phyloP scores from a whole-genome alignment of 208 protist genomes.

The Polymyxa betae region DNA sequence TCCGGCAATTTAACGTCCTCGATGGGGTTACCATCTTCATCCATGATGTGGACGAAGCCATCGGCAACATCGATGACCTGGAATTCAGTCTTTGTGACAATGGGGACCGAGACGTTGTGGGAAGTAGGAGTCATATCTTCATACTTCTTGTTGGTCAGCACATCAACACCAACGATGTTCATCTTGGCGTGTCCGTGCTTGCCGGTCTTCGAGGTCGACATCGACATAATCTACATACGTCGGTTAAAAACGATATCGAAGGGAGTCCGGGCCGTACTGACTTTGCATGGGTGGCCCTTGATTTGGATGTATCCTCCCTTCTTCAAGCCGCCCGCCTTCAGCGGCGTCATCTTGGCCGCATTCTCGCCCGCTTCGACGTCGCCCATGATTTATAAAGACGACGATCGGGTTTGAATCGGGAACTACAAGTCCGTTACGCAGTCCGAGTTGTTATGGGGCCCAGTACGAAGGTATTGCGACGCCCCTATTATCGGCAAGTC shows the following conservation, averaged over 20 bases:
- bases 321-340: constrained; percentile 54
- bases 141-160: constrained; percentile 97
- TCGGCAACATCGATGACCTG: constrained; percentile 87
- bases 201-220: constrained; percentile 96
- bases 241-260: not conserved
- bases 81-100: constrained; percentile 91
- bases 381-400: too few species aligned
- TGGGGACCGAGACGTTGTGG: constrained; percentile 93
- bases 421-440: too few species aligned
- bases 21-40: constrained; percentile 86
- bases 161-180: constrained; percentile 92
- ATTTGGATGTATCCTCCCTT: constrained; percentile 81
- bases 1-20: constrained; percentile 91
- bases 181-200: constrained; percentile 99
- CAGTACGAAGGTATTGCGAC: too few species aligned
- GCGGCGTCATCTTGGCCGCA: constrained; percentile 28
- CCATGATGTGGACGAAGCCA: constrained; percentile 84
- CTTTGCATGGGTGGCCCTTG: constrained; percentile 89
- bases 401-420: too few species aligned
- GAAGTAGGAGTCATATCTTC: constrained; percentile 95
- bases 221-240: constrained; percentile 82
- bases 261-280: not conserved
- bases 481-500: too few species aligned
- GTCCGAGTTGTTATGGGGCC: too few species aligned
- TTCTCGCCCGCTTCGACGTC: constrained; percentile 6